phyloP scores from a whole-genome alignment of 2,329 filamentous ascomycete genomes.

The Alternaria longipes region DNA sequence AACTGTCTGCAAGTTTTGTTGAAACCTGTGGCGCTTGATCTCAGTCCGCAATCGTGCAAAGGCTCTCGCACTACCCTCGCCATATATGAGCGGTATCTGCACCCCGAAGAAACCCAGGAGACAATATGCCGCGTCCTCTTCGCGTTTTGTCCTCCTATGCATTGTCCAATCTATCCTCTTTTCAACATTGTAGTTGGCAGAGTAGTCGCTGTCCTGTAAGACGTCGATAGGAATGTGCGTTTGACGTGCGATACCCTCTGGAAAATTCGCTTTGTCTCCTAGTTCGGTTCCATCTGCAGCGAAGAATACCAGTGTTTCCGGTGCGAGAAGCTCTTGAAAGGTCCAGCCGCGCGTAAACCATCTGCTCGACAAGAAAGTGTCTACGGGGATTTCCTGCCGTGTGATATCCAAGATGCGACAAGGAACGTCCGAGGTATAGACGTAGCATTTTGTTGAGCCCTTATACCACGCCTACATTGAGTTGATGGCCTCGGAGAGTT shows the following conservation, averaged over 20 bases:
- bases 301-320: neutral
- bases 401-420: neutral
- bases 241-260: neutral
- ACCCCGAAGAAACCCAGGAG: slow-evolving; percentile 41
- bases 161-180: slow-evolving; percentile 25
- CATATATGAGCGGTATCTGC: slow-evolving; percentile 20
- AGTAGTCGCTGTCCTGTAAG: neutral
- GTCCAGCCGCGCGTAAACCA: slow-evolving; percentile 13
- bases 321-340: slow-evolving; percentile 4
- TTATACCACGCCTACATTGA: slow-evolving; percentile 5
- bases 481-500: slow-evolving; percentile 1
- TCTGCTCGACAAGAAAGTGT: neutral
- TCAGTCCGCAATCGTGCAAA: neutral
- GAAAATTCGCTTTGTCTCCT: neutral
- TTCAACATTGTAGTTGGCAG: neutral
- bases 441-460: slow-evolving; percentile 1
- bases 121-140: slow-evolving; percentile 43
- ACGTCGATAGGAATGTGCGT: neutral
- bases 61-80: neutral
- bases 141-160: slow-evolving; percentile 15
- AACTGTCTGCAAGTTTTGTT: too few relatives aligned
- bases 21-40: neutral
- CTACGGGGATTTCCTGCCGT: too few relatives aligned
- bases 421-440: slow-evolving; percentile 1
- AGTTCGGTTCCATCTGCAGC: neutral